These are phyloP conservation scores for Citrullus amarus DNA, from an alignment of 306 rosid genomes.

Conservation along the genomic window DNA sequence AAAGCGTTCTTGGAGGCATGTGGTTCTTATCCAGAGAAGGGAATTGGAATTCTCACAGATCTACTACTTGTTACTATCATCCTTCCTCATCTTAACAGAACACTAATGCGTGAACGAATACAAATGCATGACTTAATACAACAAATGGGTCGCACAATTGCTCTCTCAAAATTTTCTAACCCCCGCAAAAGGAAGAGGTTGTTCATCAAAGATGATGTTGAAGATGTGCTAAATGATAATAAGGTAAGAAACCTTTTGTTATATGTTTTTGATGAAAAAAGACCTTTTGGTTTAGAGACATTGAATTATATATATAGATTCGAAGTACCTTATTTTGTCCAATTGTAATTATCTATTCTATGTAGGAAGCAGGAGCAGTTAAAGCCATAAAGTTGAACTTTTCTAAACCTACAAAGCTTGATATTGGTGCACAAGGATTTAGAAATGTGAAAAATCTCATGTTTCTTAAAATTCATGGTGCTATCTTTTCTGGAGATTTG, in stretches of 20 bases:
- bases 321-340: neutral
- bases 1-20: neutral
- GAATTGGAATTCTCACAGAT: slow-evolving; percentile 9
- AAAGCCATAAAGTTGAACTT: neutral
- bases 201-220: neutral
- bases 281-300: too few species aligned
- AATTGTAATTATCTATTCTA: neutral
- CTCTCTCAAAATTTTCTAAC: neutral
- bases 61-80: slow-evolving; percentile 3
- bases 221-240: neutral
- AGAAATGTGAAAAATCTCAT: neutral
- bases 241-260: neutral
- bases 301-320: too few species aligned
- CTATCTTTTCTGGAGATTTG: neutral
- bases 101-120: neutral
- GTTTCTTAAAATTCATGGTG: neutral
- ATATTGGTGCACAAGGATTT: neutral
- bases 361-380: neutral
- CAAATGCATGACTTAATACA: slow-evolving; percentile 14
- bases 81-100: too few species aligned
- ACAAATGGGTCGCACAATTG: slow-evolving; percentile 24
- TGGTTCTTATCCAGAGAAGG: slow-evolving; percentile 6
- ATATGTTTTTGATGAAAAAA: neutral
- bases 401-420: neutral
- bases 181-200: slow-evolving; percentile 8